Evolutionary conservation across 2,329 filamentous ascomycete genomes (phyloP).

Genomic region (Pestalotiopsis sp.): DNA sequence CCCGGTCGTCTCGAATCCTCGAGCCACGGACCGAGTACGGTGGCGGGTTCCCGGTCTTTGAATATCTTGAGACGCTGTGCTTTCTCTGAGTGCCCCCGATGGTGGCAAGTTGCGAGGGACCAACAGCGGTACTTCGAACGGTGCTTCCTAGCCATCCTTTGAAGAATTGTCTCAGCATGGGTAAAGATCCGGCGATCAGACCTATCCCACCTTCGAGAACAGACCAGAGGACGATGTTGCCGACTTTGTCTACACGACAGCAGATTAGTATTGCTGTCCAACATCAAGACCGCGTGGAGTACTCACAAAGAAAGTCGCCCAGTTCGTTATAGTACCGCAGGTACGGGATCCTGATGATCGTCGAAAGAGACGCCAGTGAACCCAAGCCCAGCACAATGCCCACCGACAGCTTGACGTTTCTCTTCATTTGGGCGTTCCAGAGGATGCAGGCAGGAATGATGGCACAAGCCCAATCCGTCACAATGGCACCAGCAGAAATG

Average conservation of each 20-base stretch:
- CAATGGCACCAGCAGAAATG: conserved; percentile 12
- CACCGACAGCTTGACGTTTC: conserved; percentile 12
- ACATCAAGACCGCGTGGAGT: too few relatives aligned
- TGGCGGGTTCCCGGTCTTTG: not conserved
- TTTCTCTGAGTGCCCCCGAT: not conserved
- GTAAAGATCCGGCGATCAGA: conserved; percentile 18
- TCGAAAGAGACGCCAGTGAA: conserved; percentile 13
- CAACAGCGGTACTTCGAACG: not conserved
- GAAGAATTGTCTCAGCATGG: conserved; percentile 12
- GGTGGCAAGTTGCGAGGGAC: not conserved
- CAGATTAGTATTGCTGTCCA: not conserved
- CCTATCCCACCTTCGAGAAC: conserved; percentile 24
- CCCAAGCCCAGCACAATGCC: conserved; percentile 12
- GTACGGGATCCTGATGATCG: conserved; percentile 13
- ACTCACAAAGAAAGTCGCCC: conserved; percentile 15
- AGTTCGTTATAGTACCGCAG: conserved; percentile 7
- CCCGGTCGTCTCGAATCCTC: not conserved
- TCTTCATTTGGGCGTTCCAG: conserved; percentile 16
- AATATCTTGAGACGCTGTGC: not conserved
- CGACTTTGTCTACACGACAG: conserved; percentile 7
- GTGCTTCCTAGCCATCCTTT: conserved; percentile 4
- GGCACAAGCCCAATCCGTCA: conserved; percentile 16
- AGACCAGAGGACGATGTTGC: conserved; percentile 25
- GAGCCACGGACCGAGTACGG: not conserved
- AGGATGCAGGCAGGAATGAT: conserved; percentile 14